Percentiles rank a stretch among this genome's conserved stretches.
phyloP scores from a whole-genome alignment of 495 filamentous ascomycete genomes.

The Neurospora hispaniola region DNA sequence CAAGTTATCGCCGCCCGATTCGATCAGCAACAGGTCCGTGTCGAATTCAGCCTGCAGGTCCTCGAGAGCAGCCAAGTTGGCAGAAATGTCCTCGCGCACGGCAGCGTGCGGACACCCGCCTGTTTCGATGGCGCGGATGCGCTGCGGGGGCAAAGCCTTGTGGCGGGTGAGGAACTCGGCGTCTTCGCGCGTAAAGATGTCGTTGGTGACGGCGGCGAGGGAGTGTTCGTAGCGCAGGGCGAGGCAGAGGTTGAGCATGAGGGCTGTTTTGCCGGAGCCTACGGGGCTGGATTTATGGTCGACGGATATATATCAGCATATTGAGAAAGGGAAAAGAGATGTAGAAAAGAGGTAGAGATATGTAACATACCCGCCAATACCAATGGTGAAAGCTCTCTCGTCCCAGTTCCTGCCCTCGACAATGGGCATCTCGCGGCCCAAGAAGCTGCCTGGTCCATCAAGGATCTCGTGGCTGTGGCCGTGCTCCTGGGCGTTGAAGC shows the following conservation, averaged over 20 bases:
- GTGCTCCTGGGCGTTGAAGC: slow-evolving; percentile 60
- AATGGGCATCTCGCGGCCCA: slow-evolving; percentile 88
- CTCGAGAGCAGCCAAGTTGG: slow-evolving; percentile 87
- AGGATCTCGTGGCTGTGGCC: slow-evolving; percentile 95
- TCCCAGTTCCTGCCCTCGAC: slow-evolving; percentile 80
- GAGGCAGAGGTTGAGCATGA: slow-evolving; percentile 84
- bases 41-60: slow-evolving; percentile 67
- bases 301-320: not conserved
- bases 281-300: slow-evolving; percentile 58
- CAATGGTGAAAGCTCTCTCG: slow-evolving; percentile 87
- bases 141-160: slow-evolving; percentile 64
- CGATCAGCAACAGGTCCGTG: slow-evolving; percentile 75
- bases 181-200: slow-evolving; percentile 98
- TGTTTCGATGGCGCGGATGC: slow-evolving; percentile 94
- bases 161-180: slow-evolving; percentile 90
- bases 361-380: slow-evolving; percentile 79
- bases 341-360: not conserved
- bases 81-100: slow-evolving; percentile 91
- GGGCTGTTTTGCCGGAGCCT: slow-evolving; percentile 91
- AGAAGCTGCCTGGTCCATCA: slow-evolving; percentile 82
- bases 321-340: slow-evolving; percentile 7
- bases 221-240: slow-evolving; percentile 66
- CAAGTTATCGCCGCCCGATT: slow-evolving; percentile 90
- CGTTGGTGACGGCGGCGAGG: slow-evolving; percentile 94
- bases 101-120: slow-evolving; percentile 96